Evolutionary conservation across 495 filamentous ascomycete species (phyloP), one percentile per base, ranked within the genome.

Genomic region (Astrothelium macrocarpum): DNA sequence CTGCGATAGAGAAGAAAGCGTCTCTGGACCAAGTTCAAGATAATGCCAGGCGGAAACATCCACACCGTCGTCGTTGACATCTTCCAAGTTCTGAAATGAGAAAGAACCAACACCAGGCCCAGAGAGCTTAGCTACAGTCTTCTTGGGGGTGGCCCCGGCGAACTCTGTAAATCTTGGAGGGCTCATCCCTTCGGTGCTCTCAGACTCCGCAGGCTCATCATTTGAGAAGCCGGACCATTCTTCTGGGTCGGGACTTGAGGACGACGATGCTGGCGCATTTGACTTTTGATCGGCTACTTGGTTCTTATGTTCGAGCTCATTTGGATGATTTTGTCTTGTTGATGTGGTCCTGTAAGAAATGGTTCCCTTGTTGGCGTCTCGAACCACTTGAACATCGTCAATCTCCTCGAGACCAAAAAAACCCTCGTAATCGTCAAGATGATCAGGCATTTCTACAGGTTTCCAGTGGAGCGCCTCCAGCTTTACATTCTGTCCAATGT

Each of bases 361-460:
- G 68, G 80, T 77, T 20, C 87, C 78, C 5, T 72, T 80, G 18
- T 75, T 68, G 2, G 74, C 75, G 60, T 86, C 79, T 43, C 78
- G 80, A 32, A 95, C 76, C 23, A 98, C 79, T 32, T 96, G 90
- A 0, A 97, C 89, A 49, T 87, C 90, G 9, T 95, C 90, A 53
- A 97, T 85, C 70, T 97, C 94, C 66, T 98, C 93, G 43, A 98
- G 73, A 0, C 94, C 93, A 74, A 85, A 95, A 74, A 98, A 96
- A 0, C 95, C 94, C 66, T 91, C 90, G n/a, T 88, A 89, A 79
- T 97, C 89, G 46, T 94, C 89, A 65, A 96, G 80, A 67, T 87
- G 85, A 71, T 96, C 91, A 4, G 92, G 92, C 61, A 97, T 80
- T 26, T 85, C 73, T 18, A 96, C 91, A 64, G 86, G 82, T 66